Conservation (phyloP, 495 filamentous ascomycete genomes). For the Lophiotrema nucula region DNA sequence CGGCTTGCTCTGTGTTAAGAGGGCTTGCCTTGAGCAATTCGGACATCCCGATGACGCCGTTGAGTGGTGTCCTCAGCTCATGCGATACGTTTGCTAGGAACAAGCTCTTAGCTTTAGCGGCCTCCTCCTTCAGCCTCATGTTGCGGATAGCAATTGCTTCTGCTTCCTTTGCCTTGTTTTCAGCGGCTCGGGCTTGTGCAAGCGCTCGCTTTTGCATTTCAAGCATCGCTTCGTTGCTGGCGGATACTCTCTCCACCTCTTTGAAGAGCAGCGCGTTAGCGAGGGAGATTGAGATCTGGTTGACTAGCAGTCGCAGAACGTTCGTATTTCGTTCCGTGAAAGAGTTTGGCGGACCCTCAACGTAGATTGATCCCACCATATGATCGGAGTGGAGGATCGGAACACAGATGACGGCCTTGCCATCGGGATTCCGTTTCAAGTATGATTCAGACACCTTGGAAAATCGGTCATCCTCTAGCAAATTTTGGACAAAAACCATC, state of each 20-base stretch:
- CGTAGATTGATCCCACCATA: slow-evolving; percentile 78
- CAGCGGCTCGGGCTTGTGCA: slow-evolving; percentile 72
- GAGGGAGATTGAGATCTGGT: slow-evolving; percentile 85
- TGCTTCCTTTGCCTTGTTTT: slow-evolving; percentile 77
- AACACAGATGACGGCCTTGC: slow-evolving; percentile 78
- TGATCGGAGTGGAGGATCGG: slow-evolving; percentile 79
- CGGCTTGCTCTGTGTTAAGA: slow-evolving; percentile 77
- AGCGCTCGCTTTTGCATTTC: slow-evolving; percentile 80
- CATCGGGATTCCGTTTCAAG: slow-evolving; percentile 62
- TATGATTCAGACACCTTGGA: slow-evolving; percentile 74
- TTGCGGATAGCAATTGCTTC: slow-evolving; percentile 82
- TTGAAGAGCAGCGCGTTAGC: slow-evolving; percentile 86
- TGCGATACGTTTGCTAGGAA: slow-evolving; percentile 93
- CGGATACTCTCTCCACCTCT: slow-evolving; percentile 46
- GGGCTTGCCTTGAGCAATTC: slow-evolving; percentile 78
- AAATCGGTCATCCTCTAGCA: slow-evolving; percentile 82
- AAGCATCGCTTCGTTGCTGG: slow-evolving; percentile 81
- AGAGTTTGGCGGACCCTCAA: slow-evolving; percentile 62
- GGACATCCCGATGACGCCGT: slow-evolving; percentile 86
- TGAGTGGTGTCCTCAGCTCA: slow-evolving; percentile 76
- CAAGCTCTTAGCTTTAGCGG: slow-evolving; percentile 84
- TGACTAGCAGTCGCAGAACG: slow-evolving; percentile 80
- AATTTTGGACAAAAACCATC: slow-evolving; percentile 76
- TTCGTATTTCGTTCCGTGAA: slow-evolving; percentile 71
- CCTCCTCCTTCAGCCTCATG: slow-evolving; percentile 86